Base-by-base conservation (phyloP, 108 stramenopile genomes). In the Aureococcus anophagefferens region DNA sequence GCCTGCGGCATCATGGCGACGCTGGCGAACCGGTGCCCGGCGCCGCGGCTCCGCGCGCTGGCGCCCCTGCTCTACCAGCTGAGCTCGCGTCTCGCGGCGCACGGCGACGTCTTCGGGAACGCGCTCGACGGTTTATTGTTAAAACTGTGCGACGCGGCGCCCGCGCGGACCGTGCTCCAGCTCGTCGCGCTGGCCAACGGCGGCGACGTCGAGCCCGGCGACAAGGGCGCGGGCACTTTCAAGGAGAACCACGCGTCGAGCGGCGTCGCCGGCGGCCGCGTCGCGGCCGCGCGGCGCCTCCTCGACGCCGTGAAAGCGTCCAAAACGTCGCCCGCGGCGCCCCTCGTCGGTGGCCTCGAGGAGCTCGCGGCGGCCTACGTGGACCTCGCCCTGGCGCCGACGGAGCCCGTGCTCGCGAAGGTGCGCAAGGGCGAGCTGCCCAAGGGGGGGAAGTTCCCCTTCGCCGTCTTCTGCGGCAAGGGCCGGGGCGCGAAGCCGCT, bases 21-120 rank as follows among this genome's bases (percentile, higher is more conserved):
- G 35, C 71, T 64, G 70, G 76, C 51, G 37, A 33, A 32, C 5
- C 74, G 25, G 75, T 83, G 63, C 28, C 32, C 29, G 35, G 62
- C 3, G 80, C 40, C 18, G 65, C 74, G 65, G 75, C 68, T 59
- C 17, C 3, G 1, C 17, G 51, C 51, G 1, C 89, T 93, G 69
- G 86, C 91, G 21, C 90, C 89, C 29, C 78, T 93, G 66, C 76
- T 86, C 17, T 89, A 92, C 71, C 94, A 96, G 74, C 72, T 96
- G 37, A 88, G 91, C 77, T 87, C 91, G 28, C 87, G 92, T 3
- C 74, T 95, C 46, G 91, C 86, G 35, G 75, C 40, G 13, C 64
- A 29, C 59, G 67, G 35, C 46, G 35, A 29, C 51, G 65, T 16
- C 29, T 90, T 92, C 79, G 87, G 90, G 74, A 70, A 46, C 21